These are phyloP conservation scores for Pelargonium australe DNA, from an alignment of 441 rosid genomes.

Conservation along the genomic window DNA sequence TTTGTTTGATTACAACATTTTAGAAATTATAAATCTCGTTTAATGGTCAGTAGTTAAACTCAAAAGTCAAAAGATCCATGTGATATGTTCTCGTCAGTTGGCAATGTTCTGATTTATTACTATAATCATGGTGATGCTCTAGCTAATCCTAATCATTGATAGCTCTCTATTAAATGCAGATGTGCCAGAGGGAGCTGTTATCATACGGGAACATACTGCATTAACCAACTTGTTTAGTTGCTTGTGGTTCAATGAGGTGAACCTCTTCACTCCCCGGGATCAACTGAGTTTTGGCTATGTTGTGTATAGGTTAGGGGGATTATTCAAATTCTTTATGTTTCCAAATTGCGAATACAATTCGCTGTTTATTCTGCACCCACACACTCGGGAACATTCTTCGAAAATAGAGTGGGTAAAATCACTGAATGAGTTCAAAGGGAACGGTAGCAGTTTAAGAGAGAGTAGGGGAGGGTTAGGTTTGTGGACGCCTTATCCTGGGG, in stretches of 20 bases:
- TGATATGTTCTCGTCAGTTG: background rate
- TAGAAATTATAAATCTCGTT: background rate
- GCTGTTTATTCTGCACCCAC: slow-evolving; percentile 71
- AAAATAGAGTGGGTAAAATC: slow-evolving; percentile 90
- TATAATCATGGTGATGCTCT: background rate
- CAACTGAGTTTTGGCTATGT: slow-evolving; percentile 91
- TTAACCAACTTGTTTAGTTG: slow-evolving; percentile 78
- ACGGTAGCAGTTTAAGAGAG: slow-evolving; percentile 76
- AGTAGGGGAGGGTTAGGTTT: slow-evolving; percentile 86
- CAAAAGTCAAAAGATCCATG: background rate
- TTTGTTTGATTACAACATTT: background rate
- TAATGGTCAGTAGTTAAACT: background rate
- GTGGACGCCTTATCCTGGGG: slow-evolving; percentile 91
- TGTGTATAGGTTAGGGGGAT: slow-evolving; percentile 55
- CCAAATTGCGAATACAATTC: slow-evolving; percentile 93
- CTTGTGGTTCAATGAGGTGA: slow-evolving; percentile 94
- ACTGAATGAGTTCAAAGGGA: slow-evolving; percentile 59
- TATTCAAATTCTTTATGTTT: slow-evolving; percentile 78
- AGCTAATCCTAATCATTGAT: background rate
- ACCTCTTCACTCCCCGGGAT: slow-evolving; percentile 91
- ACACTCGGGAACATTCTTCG: slow-evolving; percentile 90
- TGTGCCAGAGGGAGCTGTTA: slow-evolving; percentile 97
- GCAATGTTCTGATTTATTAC: background rate
- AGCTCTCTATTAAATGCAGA: slow-evolving; percentile 37
- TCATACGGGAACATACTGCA: slow-evolving; percentile 74